These are phyloP conservation scores for Lumnitzera littorea DNA, from an alignment of 345 rosid genomes.

Conservation along the genomic window DNA sequence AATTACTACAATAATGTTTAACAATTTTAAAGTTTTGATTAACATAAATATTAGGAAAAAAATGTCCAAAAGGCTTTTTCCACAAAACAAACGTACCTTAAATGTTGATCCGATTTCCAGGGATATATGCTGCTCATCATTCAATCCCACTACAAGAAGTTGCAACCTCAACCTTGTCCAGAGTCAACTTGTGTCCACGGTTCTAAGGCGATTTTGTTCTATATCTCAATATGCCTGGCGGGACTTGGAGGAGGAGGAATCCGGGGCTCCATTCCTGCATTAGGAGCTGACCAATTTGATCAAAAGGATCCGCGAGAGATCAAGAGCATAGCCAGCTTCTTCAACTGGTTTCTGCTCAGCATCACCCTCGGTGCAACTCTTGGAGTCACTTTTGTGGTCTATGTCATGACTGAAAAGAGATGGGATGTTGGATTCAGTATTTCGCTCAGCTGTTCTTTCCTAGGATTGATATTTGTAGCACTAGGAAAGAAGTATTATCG, in stretches of 20 bases:
- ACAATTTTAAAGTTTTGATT: too few species aligned
- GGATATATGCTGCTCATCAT: constrained; percentile 19
- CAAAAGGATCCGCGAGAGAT: constrained; percentile 14
- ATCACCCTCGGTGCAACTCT: constrained; percentile 19
- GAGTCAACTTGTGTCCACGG: constrained; percentile 19
- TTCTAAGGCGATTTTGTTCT: constrained; percentile 17
- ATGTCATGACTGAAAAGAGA: constrained; percentile 11
- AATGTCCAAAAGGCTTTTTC: too few species aligned
- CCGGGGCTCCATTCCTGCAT: constrained; percentile 19
- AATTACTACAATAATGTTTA: too few species aligned
- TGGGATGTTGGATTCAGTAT: constrained; percentile 20
- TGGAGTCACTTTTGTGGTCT: constrained; percentile 22
- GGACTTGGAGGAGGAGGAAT: constrained; percentile 28
- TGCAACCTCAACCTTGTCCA: constrained; percentile 18
- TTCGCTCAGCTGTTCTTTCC: constrained; percentile 13
- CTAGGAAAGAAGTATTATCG: constrained; percentile 19
- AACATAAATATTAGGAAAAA: too few species aligned
- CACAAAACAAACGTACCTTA: too few species aligned
- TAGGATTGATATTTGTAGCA: constrained; percentile 17
- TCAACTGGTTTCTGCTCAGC: constrained; percentile 27
- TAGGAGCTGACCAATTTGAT: constrained; percentile 24
- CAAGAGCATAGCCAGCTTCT: constrained; percentile 21
- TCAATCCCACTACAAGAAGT: constrained; percentile 18
- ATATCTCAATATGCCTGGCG: constrained; percentile 14
- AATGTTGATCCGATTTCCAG: background rate